Evolutionary conservation across 2,329 filamentous ascomycete species (phyloP), one percentile per base, ranked within the genome.

Genomic region (Alternaria sp.): DNA sequence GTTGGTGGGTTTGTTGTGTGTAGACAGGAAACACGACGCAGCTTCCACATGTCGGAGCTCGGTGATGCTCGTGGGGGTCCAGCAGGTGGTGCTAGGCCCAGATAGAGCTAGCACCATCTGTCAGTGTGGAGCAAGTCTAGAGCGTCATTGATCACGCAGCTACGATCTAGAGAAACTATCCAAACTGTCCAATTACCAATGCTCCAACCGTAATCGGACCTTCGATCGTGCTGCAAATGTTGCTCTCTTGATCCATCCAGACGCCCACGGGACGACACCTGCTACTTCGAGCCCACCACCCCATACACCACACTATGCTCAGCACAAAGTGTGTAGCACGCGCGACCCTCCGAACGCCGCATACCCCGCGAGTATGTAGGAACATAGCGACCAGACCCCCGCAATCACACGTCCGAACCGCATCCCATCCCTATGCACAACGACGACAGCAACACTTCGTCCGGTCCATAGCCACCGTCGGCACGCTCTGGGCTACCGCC

Each of bases 401-500:
- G 43, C 64, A 68, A 25, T 60, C 65, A 15, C 76, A 73, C 14
- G 68, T 70, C 7, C 66, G 75, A 20, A 66, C 72, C 9, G 73
- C 74, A 2, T 63, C 73, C 66, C 76, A 79, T 64, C 75, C 77
- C 6, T 82, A 83, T 58, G 81, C 82, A 20, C 75, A 81, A 25
- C 78, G 80, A 12, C 80, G 83, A 59, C 82, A 84, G 66, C 80
- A 82, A 62, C 82, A 83, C 37, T 81, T 85, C 51, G 71, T 80
- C 46, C 79, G 82, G 44, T 84, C 82, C 15, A 58, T 85, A 28
- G 76, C 76, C 60, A 75, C 80, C 53, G 77, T 85, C 61, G 80
- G 79, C 14, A 71, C 76, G 15, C 79, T 83, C 15, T 82, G 82
- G 60, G 80, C 80, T 15, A 72, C 81, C n/a, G 82, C 82, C 53